Evolutionary conservation across 164 flowering plant species (phyloP), one percentile per base, ranked within the genome.

Genomic region (Liquidambar formosana): DNA sequence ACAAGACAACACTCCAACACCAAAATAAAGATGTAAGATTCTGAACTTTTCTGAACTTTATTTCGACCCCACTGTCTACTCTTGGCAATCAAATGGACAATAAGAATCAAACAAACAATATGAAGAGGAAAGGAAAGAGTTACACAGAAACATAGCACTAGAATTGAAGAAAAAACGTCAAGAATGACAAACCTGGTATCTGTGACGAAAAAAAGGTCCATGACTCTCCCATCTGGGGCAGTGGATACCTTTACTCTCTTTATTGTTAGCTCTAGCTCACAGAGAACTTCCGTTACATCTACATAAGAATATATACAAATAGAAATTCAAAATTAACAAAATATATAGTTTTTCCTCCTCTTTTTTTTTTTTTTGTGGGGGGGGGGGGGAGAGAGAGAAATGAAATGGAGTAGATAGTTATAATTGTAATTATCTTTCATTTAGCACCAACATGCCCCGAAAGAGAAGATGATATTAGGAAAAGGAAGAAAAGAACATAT

Each of bases 161-260:
- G 9, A 6, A 23, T 51, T 27, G 47, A 49, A 49, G 0, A 12
- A 25, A 64, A 53, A 21, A n/a, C 14, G 28, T 18, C 28, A 54
- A 41, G 43, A 65, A 64, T 66, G 43, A 27, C 67, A 57, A 65
- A 85, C 91, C 88, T 87, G 61, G 84, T 77, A 58, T 87, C 88
- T 12, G 91, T 85, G 57, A 87, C 41, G 64, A 81, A 87, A 69
- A 87, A 85, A 58, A 87, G 84, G 71, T 85, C 91, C 80, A 87
- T 75, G 23, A 87, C 86, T 80, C 73, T 77, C 62, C 88, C 91
- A 68, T 87, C 91, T 56, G 87, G 91, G 9, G 87, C 73, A 43
- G 89, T 83, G 21, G 85, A 83, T 51, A 85, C 84, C 76, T 83
- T 83, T 23, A 87, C 89, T 69, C 77, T 80, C 71, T 75, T 71